Percentiles rank a stretch among this genome's conserved stretches.
Evolutionary conservation across 352 stramenopile species (phyloP).

Genomic region (Phytophthora kernoviae): DNA sequence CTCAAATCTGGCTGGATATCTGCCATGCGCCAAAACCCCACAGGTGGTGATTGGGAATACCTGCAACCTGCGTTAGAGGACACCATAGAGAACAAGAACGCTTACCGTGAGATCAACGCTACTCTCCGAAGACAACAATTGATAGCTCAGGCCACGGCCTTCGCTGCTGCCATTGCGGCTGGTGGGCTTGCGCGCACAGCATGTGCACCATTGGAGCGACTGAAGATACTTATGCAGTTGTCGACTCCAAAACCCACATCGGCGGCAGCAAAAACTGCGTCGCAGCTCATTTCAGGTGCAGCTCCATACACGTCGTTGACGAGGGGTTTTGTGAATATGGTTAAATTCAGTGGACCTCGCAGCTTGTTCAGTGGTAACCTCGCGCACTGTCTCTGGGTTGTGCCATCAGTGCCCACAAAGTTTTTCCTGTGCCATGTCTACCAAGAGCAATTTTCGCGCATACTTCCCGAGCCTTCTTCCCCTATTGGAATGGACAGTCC

Average conservation of each 20-base stretch:
- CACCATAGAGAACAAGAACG: slow-evolving; percentile 11
- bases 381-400: slow-evolving; percentile 78
- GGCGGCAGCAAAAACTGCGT: slow-evolving; percentile 1
- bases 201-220: slow-evolving; percentile 73
- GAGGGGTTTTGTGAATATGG: slow-evolving; percentile 71
- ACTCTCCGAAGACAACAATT: slow-evolving; percentile 30
- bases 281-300: slow-evolving; percentile 8
- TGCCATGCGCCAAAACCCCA: slow-evolving; percentile 73
- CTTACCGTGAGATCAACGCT: slow-evolving; percentile 29
- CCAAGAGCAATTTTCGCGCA: slow-evolving; percentile 47
- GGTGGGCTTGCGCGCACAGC: slow-evolving; percentile 66
- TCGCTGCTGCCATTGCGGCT: slow-evolving; percentile 66
- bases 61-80: slow-evolving; percentile 42
- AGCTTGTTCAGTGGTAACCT: slow-evolving; percentile 85
- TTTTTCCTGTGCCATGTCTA: slow-evolving; percentile 79
- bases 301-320: slow-evolving; percentile 53
- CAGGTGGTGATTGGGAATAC: slow-evolving; percentile 60
- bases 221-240: slow-evolving; percentile 87
- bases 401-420: slow-evolving; percentile 83
- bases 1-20: slow-evolving; percentile 79
- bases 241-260: slow-evolving; percentile 32
- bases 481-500: slow-evolving; percentile 5
- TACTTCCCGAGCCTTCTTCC: slow-evolving; percentile 25
- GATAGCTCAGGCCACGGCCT: slow-evolving; percentile 50
- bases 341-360: slow-evolving; percentile 55